Evolutionary conservation across 345 rosid species (phyloP), one percentile per base, ranked within the genome.

Genomic region (Rhizophora apiculata): DNA sequence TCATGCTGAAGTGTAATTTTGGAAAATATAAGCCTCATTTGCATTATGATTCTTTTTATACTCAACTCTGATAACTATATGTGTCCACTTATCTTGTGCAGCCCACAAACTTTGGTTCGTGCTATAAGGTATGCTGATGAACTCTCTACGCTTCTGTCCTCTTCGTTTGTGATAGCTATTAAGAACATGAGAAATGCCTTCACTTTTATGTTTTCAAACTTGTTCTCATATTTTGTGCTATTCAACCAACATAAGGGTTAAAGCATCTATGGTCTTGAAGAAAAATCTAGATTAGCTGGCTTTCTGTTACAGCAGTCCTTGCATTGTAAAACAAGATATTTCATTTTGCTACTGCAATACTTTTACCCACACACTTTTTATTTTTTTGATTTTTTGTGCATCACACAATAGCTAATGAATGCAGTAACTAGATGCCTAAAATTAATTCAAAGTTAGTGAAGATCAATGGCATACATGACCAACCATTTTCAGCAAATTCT

Each of bases 21-120:
- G 19, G 27, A 24, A 55, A 9, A 55, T 26, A 11, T 39, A 39
- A 56, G 29, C 6, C 22, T 69, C 52, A 15, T 60, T 72, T 58
- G 27, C 48, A 32, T 34, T 59, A 60, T 6, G 48, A 69, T 60
- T 53, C 29, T 58, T 70, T 32, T 69, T 59, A 37, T 58, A 59
- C 32, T 68, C 60, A 69, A 63, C 63, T 69, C 69, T 64, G 49
- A 53, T 63, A 19, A 81, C 30, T 69, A 18, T 60, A 58, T 83
- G 60, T 52, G 5, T 43, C 49, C 56, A 15, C 34, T 65, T 63
- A 39, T 64, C 9, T 78, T 74, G 78, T 86, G 92, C 89, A 95
- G 99, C 83, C 98, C 99, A 65, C 98, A 92, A 81, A 95, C 98
- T 21, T 78, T 95, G 83, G 99, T 95, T 71, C 99, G 98, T 81